Evolutionary conservation across 2,329 filamentous ascomycete species (phyloP).

Genomic region (Ascochyta pisi): DNA sequence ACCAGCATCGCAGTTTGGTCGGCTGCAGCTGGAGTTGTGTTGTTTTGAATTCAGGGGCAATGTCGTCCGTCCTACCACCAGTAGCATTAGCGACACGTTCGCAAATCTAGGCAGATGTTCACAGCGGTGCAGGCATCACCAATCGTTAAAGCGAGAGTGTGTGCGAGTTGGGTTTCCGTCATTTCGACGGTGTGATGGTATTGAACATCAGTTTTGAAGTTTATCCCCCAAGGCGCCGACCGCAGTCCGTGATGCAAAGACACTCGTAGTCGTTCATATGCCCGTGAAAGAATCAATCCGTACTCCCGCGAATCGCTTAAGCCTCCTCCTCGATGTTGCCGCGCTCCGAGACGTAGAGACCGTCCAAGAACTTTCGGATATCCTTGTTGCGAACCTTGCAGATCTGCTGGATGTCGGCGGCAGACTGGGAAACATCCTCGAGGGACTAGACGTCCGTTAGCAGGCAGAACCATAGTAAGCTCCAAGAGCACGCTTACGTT

Average conservation of each 20-base stretch:
- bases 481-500: slow-evolving; percentile 61
- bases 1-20: too few relatives aligned
- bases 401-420: slow-evolving; percentile 99
- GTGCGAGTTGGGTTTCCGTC: slow-evolving; percentile 24
- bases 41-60: not conserved
- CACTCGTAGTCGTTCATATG: slow-evolving; percentile 51
- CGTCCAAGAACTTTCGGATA: slow-evolving; percentile 99
- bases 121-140: slow-evolving; percentile 4
- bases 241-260: slow-evolving; percentile 49
- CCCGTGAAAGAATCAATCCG: slow-evolving; percentile 49
- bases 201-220: slow-evolving; percentile 50
- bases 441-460: slow-evolving; percentile 63
- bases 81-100: not conserved
- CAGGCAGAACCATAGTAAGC: slow-evolving; percentile 2
- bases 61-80: too few relatives aligned
- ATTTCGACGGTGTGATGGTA: slow-evolving; percentile 44
- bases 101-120: not conserved
- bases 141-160: not conserved
- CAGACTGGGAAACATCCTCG: slow-evolving; percentile 96
- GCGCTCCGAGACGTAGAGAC: slow-evolving; percentile 99
- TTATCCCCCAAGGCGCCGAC: slow-evolving; percentile 48
- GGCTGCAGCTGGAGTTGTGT: not conserved
- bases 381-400: slow-evolving; percentile 99
- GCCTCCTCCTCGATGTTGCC: slow-evolving; percentile 83
- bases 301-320: slow-evolving; percentile 42